Conservation (phyloP, 805 yeast species). For the Wickerhamiella slavikovae region DNA sequence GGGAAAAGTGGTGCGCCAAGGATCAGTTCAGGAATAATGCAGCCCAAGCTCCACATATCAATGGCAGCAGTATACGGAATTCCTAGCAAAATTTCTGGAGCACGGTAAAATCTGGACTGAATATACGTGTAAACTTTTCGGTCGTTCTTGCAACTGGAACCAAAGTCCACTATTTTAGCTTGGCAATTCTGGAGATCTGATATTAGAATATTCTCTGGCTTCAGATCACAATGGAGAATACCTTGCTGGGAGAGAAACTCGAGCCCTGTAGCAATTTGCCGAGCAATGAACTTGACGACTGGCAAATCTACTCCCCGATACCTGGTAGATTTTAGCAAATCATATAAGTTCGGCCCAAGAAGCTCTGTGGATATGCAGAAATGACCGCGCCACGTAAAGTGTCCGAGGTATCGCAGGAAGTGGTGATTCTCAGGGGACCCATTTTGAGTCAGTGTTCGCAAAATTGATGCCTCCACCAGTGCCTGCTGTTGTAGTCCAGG, state of each 20-base stretch:
- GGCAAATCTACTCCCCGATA: slow-evolving; percentile 18
- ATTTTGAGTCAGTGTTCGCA: slow-evolving; percentile 27
- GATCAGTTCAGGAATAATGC: slow-evolving; percentile 87
- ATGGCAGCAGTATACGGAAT: slow-evolving; percentile 74
- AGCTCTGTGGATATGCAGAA: slow-evolving; percentile 64
- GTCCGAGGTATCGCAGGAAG: slow-evolving; percentile 38
- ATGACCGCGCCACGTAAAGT: slow-evolving; percentile 64
- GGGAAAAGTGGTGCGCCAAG: slow-evolving; percentile 89
- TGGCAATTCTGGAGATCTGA: slow-evolving; percentile 22
- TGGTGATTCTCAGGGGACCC: slow-evolving; percentile 17
- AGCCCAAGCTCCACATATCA: slow-evolving; percentile 96
- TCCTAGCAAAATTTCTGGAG: slow-evolving; percentile 91
- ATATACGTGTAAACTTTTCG: slow-evolving; percentile 89
- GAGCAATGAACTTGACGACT: slow-evolving; percentile 24
- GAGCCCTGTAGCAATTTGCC: slow-evolving; percentile 38
- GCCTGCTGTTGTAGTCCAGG: slow-evolving; percentile 61
- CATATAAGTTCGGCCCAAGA: slow-evolving; percentile 44
- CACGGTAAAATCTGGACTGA: slow-evolving; percentile 87
- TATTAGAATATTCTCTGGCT: slow-evolving; percentile 68
- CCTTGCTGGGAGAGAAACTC: slow-evolving; percentile 32
- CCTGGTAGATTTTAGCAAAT: slow-evolving; percentile 23
- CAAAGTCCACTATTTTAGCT: slow-evolving; percentile 65
- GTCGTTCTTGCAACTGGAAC: slow-evolving; percentile 29
- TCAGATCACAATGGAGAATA: slow-evolving; percentile 67
- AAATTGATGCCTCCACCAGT: slow-evolving; percentile 48